Percentiles rank a stretch among this genome's conserved stretches.
phyloP scores from a whole-genome alignment of 2,329 filamentous ascomycete species.

The Zymoseptoria ardabiliae region DNA sequence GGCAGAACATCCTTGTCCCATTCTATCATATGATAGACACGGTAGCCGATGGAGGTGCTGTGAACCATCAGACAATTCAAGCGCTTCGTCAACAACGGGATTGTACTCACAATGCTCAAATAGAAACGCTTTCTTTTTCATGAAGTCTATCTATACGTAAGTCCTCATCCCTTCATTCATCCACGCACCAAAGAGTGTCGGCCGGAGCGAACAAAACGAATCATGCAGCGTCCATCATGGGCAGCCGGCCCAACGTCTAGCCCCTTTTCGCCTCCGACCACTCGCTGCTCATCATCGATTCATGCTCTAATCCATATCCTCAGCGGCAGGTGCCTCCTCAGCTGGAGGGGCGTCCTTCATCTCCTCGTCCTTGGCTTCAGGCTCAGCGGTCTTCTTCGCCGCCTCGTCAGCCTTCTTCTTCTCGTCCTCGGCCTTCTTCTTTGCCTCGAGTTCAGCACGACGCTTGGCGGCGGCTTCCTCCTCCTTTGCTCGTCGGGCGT shows the following conservation, averaged over 20 bases:
- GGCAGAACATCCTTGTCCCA: too few relatives aligned
- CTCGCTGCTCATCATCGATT: not conserved
- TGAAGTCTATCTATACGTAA: not conserved
- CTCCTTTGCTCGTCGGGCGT: slow-evolving; percentile 58
- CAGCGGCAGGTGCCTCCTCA: slow-evolving; percentile 23
- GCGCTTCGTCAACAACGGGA: too few relatives aligned
- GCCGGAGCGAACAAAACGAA: not conserved
- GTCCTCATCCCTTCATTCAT: not conserved
- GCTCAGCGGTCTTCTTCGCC: slow-evolving; percentile 39
- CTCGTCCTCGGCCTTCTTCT: slow-evolving; percentile 68
- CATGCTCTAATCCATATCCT: slow-evolving; percentile 21
- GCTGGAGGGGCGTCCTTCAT: slow-evolving; percentile 52
- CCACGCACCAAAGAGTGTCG: not conserved
- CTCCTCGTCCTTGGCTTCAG: slow-evolving; percentile 41
- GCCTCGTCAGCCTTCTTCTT: slow-evolving; percentile 45
- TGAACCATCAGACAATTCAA: too few relatives aligned
- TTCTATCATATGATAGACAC: too few relatives aligned
- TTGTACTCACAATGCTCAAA: not conserved
- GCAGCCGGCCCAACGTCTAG: slow-evolving; percentile 7
- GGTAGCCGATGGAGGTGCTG: too few relatives aligned
- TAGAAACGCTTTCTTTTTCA: not conserved
- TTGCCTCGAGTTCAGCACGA: slow-evolving; percentile 61
- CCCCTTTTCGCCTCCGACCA: not conserved
- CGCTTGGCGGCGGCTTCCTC: slow-evolving; percentile 59
- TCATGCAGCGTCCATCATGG: slow-evolving; percentile 5